A percentile compares a stretch with the other conserved stretches of the same genome.
Evolutionary conservation across 2,329 filamentous ascomycete species (phyloP).

Genomic region (Colletotrichum brevisporum): DNA sequence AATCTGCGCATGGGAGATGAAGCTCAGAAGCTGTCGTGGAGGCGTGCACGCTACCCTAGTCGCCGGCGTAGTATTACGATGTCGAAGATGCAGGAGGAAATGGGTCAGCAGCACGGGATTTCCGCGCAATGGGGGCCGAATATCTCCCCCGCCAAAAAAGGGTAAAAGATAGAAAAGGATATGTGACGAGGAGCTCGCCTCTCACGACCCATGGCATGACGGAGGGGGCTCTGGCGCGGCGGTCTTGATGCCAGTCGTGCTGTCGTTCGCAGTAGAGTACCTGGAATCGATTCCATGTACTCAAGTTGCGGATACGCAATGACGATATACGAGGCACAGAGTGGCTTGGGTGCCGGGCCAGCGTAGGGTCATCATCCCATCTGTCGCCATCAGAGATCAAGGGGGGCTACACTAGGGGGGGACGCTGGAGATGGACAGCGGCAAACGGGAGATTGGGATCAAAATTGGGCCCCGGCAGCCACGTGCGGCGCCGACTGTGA

Average conservation of each 20-base stretch:
- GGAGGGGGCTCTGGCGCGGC: too few species aligned
- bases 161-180: not conserved
- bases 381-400: slow-evolving; percentile 9
- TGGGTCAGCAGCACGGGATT: slow-evolving; percentile 10
- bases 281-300: too few species aligned
- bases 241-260: not conserved
- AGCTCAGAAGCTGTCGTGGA: slow-evolving; percentile 10
- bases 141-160: not conserved
- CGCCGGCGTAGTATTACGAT: too few species aligned
- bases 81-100: slow-evolving; percentile 13
- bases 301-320: slow-evolving; percentile 3
- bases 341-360: slow-evolving; percentile 10
- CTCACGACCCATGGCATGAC: not conserved
- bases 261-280: not conserved
- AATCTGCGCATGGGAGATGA: slow-evolving; percentile 26
- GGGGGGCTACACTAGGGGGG: not conserved
- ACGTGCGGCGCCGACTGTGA: slow-evolving; percentile 44
- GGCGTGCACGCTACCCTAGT: not conserved
- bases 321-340: slow-evolving; percentile 31
- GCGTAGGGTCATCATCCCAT: not conserved
- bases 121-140: not conserved
- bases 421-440: not conserved
- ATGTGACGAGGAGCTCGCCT: not conserved
- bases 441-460: slow-evolving; percentile 46
- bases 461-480: slow-evolving; percentile 46